phyloP scores from a whole-genome alignment of 2,329 filamentous ascomycete genomes.

The Sordariomycetes sp. region DNA sequence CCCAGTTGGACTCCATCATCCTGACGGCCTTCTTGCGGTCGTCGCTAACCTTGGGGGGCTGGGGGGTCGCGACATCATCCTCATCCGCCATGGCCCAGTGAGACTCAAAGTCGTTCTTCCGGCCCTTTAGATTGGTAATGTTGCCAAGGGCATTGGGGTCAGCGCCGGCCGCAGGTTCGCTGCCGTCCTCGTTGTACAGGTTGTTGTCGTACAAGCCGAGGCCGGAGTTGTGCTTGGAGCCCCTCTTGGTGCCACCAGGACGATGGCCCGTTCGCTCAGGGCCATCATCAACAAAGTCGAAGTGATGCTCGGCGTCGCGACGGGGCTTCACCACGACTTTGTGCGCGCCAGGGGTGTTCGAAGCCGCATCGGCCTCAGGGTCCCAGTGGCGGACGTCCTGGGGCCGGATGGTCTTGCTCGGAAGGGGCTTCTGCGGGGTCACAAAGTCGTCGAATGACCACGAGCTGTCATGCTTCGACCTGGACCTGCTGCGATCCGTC shows the following conservation, averaged over 20 bases:
- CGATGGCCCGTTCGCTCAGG: conserved; percentile 41
- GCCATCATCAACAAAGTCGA: conserved; percentile 71
- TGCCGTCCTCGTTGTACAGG: conserved; percentile 50
- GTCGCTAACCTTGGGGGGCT: conserved; percentile 35
- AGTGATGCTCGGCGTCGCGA: conserved; percentile 72
- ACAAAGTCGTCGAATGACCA: conserved; percentile 86
- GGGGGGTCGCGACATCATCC: conserved; percentile 30
- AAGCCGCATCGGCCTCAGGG: conserved; percentile 44
- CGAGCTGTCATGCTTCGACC: conserved; percentile 58
- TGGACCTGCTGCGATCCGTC: conserved; percentile 27
- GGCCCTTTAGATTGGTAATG: conserved; percentile 63
- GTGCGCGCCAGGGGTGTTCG: conserved; percentile 44
- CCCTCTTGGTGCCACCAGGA: conserved; percentile 33
- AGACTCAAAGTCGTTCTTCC: conserved; percentile 64
- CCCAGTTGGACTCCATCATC: conserved; percentile 60
- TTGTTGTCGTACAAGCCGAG: conserved; percentile 67
- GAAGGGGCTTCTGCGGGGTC: conserved; percentile 65
- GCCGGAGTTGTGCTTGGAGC: conserved; percentile 54
- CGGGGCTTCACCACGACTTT: conserved; percentile 57
- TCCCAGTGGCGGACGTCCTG: conserved; percentile 74
- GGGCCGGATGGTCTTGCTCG: conserved; percentile 45
- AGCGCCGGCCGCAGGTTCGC: conserved; percentile 18
- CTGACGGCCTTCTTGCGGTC: conserved; percentile 60
- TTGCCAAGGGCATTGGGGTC: conserved; percentile 43
- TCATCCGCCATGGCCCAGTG: conserved; percentile 71